These are phyloP conservation scores for Coniella vitis DNA, from an alignment of 2,329 filamentous ascomycete species.

Conservation along the genomic window DNA sequence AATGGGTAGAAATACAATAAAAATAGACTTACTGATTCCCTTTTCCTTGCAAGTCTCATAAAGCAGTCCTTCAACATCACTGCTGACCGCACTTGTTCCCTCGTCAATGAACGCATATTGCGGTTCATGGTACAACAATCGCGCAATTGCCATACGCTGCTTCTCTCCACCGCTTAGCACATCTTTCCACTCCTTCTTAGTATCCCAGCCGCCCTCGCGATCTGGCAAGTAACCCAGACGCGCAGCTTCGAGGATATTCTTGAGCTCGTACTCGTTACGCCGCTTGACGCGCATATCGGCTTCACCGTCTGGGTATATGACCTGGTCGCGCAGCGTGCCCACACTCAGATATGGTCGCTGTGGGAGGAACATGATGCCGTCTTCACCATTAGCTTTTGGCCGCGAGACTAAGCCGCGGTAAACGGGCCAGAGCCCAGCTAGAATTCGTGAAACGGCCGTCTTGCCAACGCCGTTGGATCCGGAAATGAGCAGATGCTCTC, in stretches of 20 bases:
- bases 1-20: neutral
- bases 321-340: constrained; percentile 89
- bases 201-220: constrained; percentile 94
- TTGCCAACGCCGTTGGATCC: constrained; percentile 94
- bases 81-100: constrained; percentile 88
- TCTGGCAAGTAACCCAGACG: constrained; percentile 82
- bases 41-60: constrained; percentile 91
- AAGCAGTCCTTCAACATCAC: constrained; percentile 86
- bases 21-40: constrained; percentile 70
- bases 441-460: constrained; percentile 76
- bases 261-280: constrained; percentile 70
- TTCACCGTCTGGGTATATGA: constrained; percentile 95
- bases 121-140: constrained; percentile 90
- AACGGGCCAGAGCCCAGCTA: constrained; percentile 91
- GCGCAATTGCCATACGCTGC: constrained; percentile 86
- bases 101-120: constrained; percentile 93
- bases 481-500: constrained; percentile 90
- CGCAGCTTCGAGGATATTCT: constrained; percentile 72
- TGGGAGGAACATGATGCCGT: constrained; percentile 97
- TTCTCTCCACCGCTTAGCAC: constrained; percentile 97
- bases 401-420: constrained; percentile 89
- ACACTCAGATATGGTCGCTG: constrained; percentile 89
- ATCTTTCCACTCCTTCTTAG: constrained; percentile 96
- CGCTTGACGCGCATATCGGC: constrained; percentile 83
- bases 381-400: constrained; percentile 70